These are phyloP conservation scores for Diaporthe australafricana DNA, from an alignment of 2,329 filamentous ascomycete genomes.

Conservation along the genomic window DNA sequence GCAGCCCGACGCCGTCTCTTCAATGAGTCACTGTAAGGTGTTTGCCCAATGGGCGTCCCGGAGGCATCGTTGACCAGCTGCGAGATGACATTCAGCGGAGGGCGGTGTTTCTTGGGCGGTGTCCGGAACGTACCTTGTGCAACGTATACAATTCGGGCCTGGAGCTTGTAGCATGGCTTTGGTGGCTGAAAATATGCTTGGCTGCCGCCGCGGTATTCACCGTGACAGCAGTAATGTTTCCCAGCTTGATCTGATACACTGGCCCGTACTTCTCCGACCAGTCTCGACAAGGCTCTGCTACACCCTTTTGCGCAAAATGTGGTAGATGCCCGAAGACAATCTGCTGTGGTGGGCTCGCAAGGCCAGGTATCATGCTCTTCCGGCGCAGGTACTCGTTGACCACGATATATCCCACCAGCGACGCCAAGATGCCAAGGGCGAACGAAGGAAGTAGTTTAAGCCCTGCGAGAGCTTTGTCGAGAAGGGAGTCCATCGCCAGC, in stretches of 20 bases:
- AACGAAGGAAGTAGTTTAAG: constrained; percentile 11
- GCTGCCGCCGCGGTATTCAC: constrained; percentile 66
- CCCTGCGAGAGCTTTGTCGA: neutral
- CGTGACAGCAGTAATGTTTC: constrained; percentile 67
- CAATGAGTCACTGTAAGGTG: constrained; percentile 12
- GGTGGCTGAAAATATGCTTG: constrained; percentile 62
- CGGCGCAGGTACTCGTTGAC: neutral
- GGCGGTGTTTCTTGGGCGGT: rapidly evolving
- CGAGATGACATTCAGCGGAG: neutral
- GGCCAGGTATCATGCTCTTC: neutral
- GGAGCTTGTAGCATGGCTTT: constrained; percentile 62
- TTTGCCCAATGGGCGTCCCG: constrained; percentile 7
- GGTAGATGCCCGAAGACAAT: constrained; percentile 1
- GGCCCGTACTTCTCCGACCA: constrained; percentile 41
- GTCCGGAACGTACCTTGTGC: constrained; percentile 53
- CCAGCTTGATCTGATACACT: constrained; percentile 69
- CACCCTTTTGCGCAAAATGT: neutral
- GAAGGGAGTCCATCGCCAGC: neutral
- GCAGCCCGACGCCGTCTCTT: constrained; percentile 17
- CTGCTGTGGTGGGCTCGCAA: neutral
- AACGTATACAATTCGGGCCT: constrained; percentile 70
- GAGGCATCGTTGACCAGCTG: constrained; percentile 44
- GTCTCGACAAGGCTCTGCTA: constrained; percentile 2
- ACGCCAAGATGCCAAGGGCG: neutral
- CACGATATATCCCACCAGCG: neutral